These are phyloP conservation scores for Ascochyta rabiei DNA, from an alignment of 2,329 filamentous ascomycete species.

Conservation along the genomic window DNA sequence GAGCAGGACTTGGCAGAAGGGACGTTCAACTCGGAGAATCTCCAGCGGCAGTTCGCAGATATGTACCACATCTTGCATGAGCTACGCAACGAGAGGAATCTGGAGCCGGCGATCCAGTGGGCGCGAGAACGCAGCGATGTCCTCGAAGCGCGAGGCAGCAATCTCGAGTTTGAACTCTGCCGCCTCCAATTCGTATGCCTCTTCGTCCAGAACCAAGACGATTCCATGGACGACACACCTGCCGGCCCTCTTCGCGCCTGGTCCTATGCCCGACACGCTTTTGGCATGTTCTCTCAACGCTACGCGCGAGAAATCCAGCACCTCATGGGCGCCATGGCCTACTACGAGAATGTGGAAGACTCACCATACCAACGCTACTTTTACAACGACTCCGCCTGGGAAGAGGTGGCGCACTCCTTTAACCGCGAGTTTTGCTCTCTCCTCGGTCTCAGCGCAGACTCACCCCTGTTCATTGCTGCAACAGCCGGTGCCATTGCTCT, in stretches of 20 bases:
- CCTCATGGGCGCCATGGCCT: conserved; percentile 81
- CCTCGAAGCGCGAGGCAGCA: conserved; percentile 83
- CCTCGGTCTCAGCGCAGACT: conserved; percentile 86
- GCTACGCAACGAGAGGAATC: conserved; percentile 72
- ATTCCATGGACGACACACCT: conserved; percentile 49
- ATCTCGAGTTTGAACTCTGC: conserved; percentile 92
- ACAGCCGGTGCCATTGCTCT: conserved; percentile 93
- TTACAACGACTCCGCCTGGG: conserved; percentile 75
- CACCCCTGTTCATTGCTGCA: conserved; percentile 88
- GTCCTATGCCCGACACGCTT: conserved; percentile 75
- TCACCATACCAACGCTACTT: conserved; percentile 85
- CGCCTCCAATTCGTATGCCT: conserved; percentile 89
- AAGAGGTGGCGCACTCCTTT: conserved; percentile 84
- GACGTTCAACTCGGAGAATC: conserved; percentile 66
- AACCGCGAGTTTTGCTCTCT: conserved; percentile 94
- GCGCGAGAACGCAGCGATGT: conserved; percentile 71
- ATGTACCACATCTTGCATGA: conserved; percentile 91
- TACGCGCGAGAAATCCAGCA: conserved; percentile 82
- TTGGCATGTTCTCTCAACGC: conserved; percentile 73
- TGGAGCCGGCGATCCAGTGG: conserved; percentile 87
- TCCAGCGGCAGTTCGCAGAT: conserved; percentile 81
- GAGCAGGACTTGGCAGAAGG: conserved; percentile 59
- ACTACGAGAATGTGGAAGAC: conserved; percentile 70
- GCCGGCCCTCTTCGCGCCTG: conserved; percentile 68
- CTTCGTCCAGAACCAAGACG: conserved; percentile 59